phyloP scores from a whole-genome alignment of 2,329 filamentous ascomycete genomes.

The Fusarium fracticaudum region DNA sequence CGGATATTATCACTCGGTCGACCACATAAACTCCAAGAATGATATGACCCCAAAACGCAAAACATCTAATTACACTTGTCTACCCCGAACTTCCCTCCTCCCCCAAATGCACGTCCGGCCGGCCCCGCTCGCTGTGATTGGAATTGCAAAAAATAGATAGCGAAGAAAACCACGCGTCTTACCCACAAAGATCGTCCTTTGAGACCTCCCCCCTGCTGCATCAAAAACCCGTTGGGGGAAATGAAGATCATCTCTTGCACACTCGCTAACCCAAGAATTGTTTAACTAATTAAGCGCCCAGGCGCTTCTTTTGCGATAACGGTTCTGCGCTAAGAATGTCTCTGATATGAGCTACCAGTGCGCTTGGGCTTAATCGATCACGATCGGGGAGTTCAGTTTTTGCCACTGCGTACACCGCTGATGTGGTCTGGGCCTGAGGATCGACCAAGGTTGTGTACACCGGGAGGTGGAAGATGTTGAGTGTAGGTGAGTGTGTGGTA shows the following conservation, averaged over 20 bases:
- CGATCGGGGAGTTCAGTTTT: constrained; percentile 24
- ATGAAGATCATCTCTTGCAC: constrained; percentile 41
- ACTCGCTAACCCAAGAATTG: background rate
- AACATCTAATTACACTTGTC: constrained; percentile 6
- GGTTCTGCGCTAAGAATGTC: constrained; percentile 17
- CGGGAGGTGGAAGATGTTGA: background rate
- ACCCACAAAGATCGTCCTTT: constrained; percentile 26
- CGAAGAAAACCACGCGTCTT: constrained; percentile 33
- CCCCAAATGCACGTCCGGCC: constrained; percentile 10
- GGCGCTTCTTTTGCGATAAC: constrained; percentile 23
- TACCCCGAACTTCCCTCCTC: background rate
- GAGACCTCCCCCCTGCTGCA: constrained; percentile 7
- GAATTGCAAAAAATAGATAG: constrained; percentile 6
- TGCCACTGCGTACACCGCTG: constrained; percentile 12
- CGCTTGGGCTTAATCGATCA: constrained; percentile 17
- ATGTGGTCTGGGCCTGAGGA: constrained; percentile 8
- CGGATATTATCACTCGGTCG: constrained; percentile 2
- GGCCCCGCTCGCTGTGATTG: constrained; percentile 11
- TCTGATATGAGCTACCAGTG: constrained; percentile 19
- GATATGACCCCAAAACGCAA: constrained; percentile 11
- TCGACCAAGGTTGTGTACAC: constrained; percentile 18
- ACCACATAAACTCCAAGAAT: constrained; percentile 11
- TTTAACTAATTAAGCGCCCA: constrained; percentile 23
- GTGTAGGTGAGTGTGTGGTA: background rate
- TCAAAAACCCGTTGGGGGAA: constrained; percentile 33